Percentiles rank a stretch among this genome's conserved stretches.
Evolutionary conservation across 192 early-diverging fungal species (phyloP).

Genomic region (Ambispora gerdemannii): DNA sequence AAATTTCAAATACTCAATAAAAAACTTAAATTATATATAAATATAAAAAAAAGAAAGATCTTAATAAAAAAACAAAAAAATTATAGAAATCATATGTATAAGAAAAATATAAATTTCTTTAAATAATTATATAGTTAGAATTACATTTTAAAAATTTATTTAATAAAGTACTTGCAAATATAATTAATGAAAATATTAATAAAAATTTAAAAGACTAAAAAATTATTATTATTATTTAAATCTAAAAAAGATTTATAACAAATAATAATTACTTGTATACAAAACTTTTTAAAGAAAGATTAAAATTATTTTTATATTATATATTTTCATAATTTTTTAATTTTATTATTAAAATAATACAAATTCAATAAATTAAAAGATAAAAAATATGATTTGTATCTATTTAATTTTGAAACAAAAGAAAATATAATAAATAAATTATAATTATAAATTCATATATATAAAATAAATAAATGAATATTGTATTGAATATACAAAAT

Average conservation of each 20-base stretch:
- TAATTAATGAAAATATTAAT: conserved; percentile 14
- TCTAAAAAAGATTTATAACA: no score
- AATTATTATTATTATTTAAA: conserved; percentile 2
- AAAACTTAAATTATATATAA: conserved; percentile 16
- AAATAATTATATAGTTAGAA: conserved; percentile 13
- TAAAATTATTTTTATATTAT: conserved; percentile 8
- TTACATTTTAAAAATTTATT: conserved; percentile 20
- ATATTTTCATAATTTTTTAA: conserved; percentile 17
- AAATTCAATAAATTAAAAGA: conserved; percentile 21
- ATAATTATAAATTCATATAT: background rate
- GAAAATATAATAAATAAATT: conserved; percentile 4
- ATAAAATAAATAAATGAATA: conserved; percentile 17
- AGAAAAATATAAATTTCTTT: conserved; percentile 2
- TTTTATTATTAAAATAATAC: conserved; percentile 7
- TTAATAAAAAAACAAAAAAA: conserved; percentile 6
- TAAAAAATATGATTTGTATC: conserved; percentile 4
- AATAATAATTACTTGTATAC: conserved; percentile 6
- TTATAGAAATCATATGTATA: conserved; percentile 13
- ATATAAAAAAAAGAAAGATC: conserved; percentile 16
- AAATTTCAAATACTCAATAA: background rate
- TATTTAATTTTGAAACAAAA: conserved; percentile 10
- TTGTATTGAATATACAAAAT: conserved; percentile 13
- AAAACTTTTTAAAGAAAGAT: conserved; percentile 13
- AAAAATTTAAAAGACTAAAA: conserved; percentile 13
- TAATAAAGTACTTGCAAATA: background rate